A percentile compares a stretch with the other conserved stretches of the same genome.
Evolutionary conservation across 2,329 filamentous ascomycete genomes (phyloP).

Genomic region (Myrmaecium sp.): DNA sequence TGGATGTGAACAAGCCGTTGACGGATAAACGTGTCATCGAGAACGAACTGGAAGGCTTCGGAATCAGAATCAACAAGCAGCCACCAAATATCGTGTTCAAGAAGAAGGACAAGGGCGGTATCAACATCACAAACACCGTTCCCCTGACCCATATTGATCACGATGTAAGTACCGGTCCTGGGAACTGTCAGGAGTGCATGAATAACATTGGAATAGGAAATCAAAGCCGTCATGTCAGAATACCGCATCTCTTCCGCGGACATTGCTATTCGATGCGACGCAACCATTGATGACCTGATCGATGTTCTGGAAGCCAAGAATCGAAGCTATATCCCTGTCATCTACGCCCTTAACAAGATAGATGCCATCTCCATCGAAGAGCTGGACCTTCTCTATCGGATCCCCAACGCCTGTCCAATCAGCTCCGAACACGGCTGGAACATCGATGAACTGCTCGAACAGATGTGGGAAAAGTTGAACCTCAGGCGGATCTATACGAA

Average conservation of each 20-base stretch:
- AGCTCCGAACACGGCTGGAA: slow-evolving; percentile 95
- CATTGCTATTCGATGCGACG: slow-evolving; percentile 94
- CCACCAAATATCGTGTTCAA: slow-evolving; percentile 98
- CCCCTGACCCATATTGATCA: slow-evolving; percentile 83
- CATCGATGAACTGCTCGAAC: slow-evolving; percentile 86
- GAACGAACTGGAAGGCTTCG: slow-evolving; percentile 86
- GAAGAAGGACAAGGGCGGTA: slow-evolving; percentile 97
- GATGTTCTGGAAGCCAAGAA: slow-evolving; percentile 89
- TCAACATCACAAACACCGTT: slow-evolving; percentile 90
- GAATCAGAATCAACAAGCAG: slow-evolving; percentile 91
- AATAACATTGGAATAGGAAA: slow-evolving; percentile 39
- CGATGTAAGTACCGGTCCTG: slow-evolving; percentile 33
- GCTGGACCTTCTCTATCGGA: slow-evolving; percentile 86
- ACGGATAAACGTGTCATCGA: slow-evolving; percentile 96
- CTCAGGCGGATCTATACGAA: slow-evolving; percentile 92
- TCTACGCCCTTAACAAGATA: slow-evolving; percentile 98
- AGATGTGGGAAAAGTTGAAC: slow-evolving; percentile 96
- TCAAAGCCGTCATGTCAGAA: slow-evolving; percentile 94
- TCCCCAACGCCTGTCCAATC: slow-evolving; percentile 92
- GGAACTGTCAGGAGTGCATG: not conserved
- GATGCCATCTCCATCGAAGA: slow-evolving; percentile 97
- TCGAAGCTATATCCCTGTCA: slow-evolving; percentile 93
- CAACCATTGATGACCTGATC: slow-evolving; percentile 92
- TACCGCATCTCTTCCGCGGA: slow-evolving; percentile 95
- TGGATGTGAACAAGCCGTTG: slow-evolving; percentile 96